These are phyloP conservation scores for Chenopodium suecicum DNA, from an alignment of 148 eudicot species.

Conservation along the genomic window DNA sequence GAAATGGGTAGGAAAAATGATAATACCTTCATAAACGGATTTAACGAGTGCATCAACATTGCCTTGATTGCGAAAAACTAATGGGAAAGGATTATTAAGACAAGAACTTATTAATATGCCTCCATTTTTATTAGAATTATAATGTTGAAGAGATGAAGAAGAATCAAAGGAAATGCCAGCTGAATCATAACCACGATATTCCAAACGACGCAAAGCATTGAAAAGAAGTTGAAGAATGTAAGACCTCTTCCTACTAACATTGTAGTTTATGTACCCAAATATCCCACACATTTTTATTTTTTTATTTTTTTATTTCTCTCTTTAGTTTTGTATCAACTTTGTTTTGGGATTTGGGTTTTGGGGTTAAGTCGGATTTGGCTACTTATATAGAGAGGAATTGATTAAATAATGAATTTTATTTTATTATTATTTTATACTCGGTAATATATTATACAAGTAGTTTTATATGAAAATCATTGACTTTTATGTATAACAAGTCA, in stretches of 20 bases:
- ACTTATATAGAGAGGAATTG: background rate
- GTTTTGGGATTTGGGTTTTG: background rate
- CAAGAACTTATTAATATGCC: background rate
- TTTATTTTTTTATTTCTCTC: slow-evolving; percentile 8
- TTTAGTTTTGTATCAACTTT: background rate
- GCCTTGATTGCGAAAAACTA: slow-evolving; percentile 74
- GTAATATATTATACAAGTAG: too few relatives aligned
- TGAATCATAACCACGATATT: slow-evolving; percentile 89
- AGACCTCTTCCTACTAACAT: slow-evolving; percentile 58
- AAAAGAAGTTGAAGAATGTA: slow-evolving; percentile 71
- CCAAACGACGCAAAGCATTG: slow-evolving; percentile 72
- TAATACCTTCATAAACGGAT: slow-evolving; percentile 63
- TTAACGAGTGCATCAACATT: slow-evolving; percentile 76
- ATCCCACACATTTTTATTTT: slow-evolving; percentile 75
- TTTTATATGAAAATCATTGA: too few relatives aligned
- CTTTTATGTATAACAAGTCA: too few relatives aligned
- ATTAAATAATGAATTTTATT: too few relatives aligned
- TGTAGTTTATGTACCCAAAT: slow-evolving; percentile 76
- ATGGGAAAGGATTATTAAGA: slow-evolving; percentile 23
- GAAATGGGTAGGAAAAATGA: too few relatives aligned
- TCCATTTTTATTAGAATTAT: background rate
- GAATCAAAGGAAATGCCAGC: slow-evolving; percentile 70
- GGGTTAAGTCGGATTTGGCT: background rate
- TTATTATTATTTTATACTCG: too few relatives aligned
- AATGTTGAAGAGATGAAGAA: slow-evolving; percentile 6